Conservation (phyloP, 169 alveolate species). For the Eimeria praecox region DNA sequence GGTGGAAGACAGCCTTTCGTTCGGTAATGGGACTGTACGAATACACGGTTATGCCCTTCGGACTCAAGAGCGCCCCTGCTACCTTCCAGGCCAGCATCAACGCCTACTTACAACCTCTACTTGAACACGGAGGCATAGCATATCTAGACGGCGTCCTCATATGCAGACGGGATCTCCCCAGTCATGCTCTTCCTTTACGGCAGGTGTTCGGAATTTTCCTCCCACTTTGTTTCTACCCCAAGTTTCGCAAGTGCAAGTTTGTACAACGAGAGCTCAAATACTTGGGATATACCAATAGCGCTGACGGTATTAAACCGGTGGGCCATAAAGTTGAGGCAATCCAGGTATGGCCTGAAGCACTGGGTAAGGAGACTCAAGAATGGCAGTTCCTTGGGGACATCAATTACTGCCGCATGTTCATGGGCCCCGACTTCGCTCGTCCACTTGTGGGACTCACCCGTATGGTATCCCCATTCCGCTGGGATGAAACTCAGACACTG, state of each 20-base stretch:
- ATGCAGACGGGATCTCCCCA: background rate
- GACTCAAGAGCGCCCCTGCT: background rate
- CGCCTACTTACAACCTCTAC: background rate
- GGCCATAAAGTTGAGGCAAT: background rate
- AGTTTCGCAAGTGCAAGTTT: background rate
- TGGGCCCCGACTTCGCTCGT: background rate
- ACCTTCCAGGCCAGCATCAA: background rate
- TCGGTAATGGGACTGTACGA: background rate
- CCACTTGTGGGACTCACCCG: background rate
- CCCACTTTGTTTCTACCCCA: background rate
- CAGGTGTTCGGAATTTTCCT: background rate
- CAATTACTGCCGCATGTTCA: background rate
- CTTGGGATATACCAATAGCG: constrained; percentile 3
- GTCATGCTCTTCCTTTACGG: background rate
- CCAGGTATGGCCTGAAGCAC: background rate
- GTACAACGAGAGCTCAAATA: background rate
- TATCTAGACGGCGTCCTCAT: background rate
- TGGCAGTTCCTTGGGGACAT: background rate
- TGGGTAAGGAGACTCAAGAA: background rate
- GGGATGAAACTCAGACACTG: background rate
- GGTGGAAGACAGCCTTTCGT: background rate
- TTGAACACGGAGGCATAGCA: background rate
- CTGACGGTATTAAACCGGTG: background rate
- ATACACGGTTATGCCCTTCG: background rate
- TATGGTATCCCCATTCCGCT: background rate